phyloP scores from a whole-genome alignment of 1,284 basidiomycete species.

The Irpex sp. region DNA sequence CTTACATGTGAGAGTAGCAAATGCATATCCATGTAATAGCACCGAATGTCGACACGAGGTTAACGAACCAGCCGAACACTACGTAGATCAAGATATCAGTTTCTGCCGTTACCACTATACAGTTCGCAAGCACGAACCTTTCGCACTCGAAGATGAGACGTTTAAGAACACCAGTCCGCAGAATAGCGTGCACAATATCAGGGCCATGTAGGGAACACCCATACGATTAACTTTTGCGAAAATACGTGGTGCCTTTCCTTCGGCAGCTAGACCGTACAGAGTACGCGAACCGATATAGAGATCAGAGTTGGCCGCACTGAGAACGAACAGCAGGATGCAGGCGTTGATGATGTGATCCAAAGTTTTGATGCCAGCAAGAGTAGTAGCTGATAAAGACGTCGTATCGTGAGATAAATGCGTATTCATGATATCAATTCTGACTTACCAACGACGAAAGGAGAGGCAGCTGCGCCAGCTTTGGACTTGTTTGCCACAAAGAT shows the following conservation, averaged over 20 bases:
- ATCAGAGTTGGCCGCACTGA: conserved; percentile 68
- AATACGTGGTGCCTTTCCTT: conserved; percentile 63
- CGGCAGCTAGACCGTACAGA: conserved; percentile 64
- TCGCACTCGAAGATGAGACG: conserved; percentile 47
- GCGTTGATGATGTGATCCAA: conserved; percentile 73
- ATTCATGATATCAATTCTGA: conserved; percentile 32
- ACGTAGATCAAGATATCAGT: conserved; percentile 10
- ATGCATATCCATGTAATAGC: conserved; percentile 76
- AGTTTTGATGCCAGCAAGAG: conserved; percentile 50
- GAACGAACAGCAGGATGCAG: conserved; percentile 71
- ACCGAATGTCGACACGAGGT: conserved; percentile 57
- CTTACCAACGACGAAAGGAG: conserved; percentile 74
- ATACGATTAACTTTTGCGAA: conserved; percentile 47
- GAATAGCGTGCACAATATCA: conserved; percentile 55
- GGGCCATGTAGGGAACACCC: conserved; percentile 33
- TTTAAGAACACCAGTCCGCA: conserved; percentile 63
- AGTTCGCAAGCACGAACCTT: conserved; percentile 32
- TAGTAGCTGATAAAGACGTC: conserved; percentile 41
- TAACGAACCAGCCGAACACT: conserved; percentile 74
- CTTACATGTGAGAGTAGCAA: conserved; percentile 62
- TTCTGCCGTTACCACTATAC: neutral
- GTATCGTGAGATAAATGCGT: conserved; percentile 24
- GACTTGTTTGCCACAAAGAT: conserved; percentile 58
- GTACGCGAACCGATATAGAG: conserved; percentile 66
- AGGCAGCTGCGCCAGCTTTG: conserved; percentile 65